Percentiles rank a stretch among this genome's conserved stretches.
phyloP scores from a whole-genome alignment of 1,284 basidiomycete species.

The Tetrapyrgos nigripes region DNA sequence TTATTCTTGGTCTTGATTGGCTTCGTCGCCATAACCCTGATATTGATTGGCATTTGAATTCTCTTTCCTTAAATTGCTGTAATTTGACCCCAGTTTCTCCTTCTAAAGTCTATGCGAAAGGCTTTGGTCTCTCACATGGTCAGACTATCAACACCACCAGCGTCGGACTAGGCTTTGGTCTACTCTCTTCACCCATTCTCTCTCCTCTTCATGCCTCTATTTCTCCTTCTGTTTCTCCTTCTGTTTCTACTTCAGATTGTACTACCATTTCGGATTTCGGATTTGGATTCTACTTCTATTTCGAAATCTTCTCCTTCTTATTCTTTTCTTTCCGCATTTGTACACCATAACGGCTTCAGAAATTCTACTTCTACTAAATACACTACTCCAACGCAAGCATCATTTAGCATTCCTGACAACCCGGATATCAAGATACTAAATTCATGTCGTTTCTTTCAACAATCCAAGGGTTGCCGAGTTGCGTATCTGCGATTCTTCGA shows the following conservation, averaged over 20 bases:
- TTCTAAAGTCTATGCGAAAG: conserved; percentile 19
- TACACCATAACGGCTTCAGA: conserved; percentile 1
- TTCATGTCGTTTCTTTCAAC: background rate
- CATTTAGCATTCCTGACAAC: background rate
- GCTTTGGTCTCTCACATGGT: background rate
- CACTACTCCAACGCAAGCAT: background rate
- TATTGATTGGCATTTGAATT: conserved; percentile 15
- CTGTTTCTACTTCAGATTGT: background rate
- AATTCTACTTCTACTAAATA: background rate
- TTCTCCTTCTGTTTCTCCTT: background rate
- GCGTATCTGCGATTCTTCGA: conserved; percentile 2
- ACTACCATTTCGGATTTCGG: background rate
- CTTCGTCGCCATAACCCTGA: conserved; percentile 18
- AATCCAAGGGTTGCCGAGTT: conserved; percentile 1
- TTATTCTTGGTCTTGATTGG: conserved; percentile 23
- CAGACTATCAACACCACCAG: background rate
- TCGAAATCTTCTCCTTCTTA: too few relatives aligned
- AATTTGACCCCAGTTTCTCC: background rate
- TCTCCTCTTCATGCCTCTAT: background rate
- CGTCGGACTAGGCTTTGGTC: conserved; percentile 4
- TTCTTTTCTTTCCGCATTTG: background rate
- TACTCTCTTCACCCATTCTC: background rate
- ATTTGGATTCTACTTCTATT: background rate
- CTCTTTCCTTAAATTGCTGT: conserved; percentile 8
- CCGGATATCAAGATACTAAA: background rate